Percentiles rank a stretch among this genome's conserved stretches.
phyloP scores from a whole-genome alignment of 2,329 filamentous ascomycete genomes.

The Delphinella strobiligena region DNA sequence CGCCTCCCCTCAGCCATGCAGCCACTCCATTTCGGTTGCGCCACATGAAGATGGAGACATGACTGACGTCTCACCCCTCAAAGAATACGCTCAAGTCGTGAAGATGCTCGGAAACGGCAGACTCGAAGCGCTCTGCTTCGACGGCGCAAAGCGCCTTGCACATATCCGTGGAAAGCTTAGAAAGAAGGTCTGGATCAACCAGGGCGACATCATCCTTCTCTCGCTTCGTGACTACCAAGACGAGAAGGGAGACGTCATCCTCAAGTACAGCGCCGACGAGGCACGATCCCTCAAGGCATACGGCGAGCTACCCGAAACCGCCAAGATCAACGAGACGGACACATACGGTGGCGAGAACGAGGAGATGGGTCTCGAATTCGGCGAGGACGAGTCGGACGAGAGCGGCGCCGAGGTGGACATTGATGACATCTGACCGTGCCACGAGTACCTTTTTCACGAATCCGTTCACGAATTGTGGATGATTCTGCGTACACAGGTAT shows the following conservation, averaged over 20 bases:
- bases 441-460: too few relatives aligned
- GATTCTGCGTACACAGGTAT: too few relatives aligned
- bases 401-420: conserved; percentile 75
- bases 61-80: conserved; percentile 9
- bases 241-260: conserved; percentile 84
- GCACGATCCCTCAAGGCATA: conserved; percentile 92
- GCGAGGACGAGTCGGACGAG: conserved; percentile 62
- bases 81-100: conserved; percentile 72
- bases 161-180: conserved; percentile 92
- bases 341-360: conserved; percentile 84
- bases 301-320: conserved; percentile 89
- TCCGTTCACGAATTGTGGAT: too few relatives aligned
- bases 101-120: conserved; percentile 97
- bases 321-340: conserved; percentile 99
- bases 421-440: conserved; percentile 76
- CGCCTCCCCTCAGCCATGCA: neutral
- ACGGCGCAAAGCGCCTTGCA: conserved; percentile 74
- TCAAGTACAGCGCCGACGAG: conserved; percentile 94
- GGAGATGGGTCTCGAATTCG: conserved; percentile 97
- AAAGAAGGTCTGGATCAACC: conserved; percentile 99
- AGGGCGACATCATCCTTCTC: conserved; percentile 84
- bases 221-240: conserved; percentile 88
- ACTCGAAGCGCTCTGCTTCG: conserved; percentile 88
- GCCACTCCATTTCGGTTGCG: conserved; percentile 1
- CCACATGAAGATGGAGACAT: too few relatives aligned